Conservation (phyloP, 1,139 yeast genomes). For the Saccharomyces hybrid region DNA sequence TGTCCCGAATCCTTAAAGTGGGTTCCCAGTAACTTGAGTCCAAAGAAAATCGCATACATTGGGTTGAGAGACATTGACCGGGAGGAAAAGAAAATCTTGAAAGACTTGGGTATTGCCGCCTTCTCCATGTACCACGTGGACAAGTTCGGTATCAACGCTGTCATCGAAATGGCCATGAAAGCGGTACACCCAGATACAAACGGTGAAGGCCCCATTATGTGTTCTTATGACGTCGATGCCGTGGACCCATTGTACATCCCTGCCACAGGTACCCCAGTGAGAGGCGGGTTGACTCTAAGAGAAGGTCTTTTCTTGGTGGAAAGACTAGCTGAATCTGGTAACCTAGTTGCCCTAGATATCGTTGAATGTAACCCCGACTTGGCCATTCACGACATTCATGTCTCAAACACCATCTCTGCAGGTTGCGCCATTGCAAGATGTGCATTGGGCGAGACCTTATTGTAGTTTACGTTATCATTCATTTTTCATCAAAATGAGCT, state of each 20-base stretch:
- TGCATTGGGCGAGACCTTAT: conserved; percentile 85
- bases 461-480: conserved; percentile 34
- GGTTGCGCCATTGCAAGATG: conserved; percentile 91
- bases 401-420: conserved; percentile 77
- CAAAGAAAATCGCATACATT: too few species aligned
- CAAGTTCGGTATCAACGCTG: conserved; percentile 85
- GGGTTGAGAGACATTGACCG: too few species aligned
- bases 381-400: conserved; percentile 71
- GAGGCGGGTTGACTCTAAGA: conserved; percentile 90
- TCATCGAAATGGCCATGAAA: conserved; percentile 85
- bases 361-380: conserved; percentile 91
- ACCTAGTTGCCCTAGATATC: conserved; percentile 77
- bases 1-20: too few species aligned
- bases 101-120: conserved; percentile 69
- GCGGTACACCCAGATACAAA: conserved; percentile 56
- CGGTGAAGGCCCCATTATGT: conserved; percentile 67
- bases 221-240: conserved; percentile 94
- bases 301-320: conserved; percentile 92
- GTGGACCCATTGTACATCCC: conserved; percentile 95
- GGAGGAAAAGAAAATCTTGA: conserved; percentile 66
- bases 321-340: conserved; percentile 83
- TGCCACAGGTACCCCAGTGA: conserved; percentile 96
- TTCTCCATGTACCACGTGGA: conserved; percentile 95
- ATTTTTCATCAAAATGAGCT: neutral
- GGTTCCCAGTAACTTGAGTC: too few species aligned